Evolutionary conservation across 176 grass and related monocot genomes (phyloP).

Genomic region (Dendrocalamus sinicus): DNA sequence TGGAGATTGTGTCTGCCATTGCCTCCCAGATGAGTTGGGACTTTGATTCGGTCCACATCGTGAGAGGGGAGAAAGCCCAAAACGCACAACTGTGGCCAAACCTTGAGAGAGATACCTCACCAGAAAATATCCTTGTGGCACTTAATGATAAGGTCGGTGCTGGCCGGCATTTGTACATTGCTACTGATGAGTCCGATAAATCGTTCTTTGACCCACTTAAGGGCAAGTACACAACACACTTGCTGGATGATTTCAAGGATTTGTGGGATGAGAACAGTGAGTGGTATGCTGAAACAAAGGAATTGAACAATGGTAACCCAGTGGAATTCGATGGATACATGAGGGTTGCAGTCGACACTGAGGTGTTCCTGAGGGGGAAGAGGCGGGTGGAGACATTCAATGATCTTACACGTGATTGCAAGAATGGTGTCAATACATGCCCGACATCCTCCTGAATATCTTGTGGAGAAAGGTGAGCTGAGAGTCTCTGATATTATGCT

Average conservation of each 20-base stretch:
- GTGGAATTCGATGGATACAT: conserved; percentile 96
- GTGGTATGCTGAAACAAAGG: conserved; percentile 89
- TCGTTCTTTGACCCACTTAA: conserved; percentile 82
- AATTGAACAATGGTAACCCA: conserved; percentile 69
- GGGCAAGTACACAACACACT: conserved; percentile 65
- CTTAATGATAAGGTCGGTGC: conserved; percentile 81
- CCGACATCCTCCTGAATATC: conserved; percentile 45
- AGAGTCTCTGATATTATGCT: conserved; percentile 18
- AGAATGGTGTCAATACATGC: conserved; percentile 88
- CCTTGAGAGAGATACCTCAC: conserved; percentile 75
- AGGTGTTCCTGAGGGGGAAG: conserved; percentile 89
- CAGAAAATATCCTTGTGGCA: conserved; percentile 58
- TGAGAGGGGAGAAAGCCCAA: conserved; percentile 83
- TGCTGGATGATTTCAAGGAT: conserved; percentile 86
- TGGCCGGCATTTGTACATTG: conserved; percentile 80
- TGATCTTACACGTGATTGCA: conserved; percentile 81
- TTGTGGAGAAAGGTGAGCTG: conserved; percentile 34
- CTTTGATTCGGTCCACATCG: conserved; percentile 76
- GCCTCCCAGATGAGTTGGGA: conserved; percentile 86
- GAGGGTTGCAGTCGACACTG: conserved; percentile 91
- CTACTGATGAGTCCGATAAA: conserved; percentile 73
- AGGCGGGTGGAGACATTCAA: conserved; percentile 93
- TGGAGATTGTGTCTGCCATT: conserved; percentile 89
- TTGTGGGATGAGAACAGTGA: conserved; percentile 84
- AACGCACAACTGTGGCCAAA: conserved; percentile 84